Base-by-base conservation (phyloP, 768 basidiomycete species). In the Boletus barrowsii region DNA sequence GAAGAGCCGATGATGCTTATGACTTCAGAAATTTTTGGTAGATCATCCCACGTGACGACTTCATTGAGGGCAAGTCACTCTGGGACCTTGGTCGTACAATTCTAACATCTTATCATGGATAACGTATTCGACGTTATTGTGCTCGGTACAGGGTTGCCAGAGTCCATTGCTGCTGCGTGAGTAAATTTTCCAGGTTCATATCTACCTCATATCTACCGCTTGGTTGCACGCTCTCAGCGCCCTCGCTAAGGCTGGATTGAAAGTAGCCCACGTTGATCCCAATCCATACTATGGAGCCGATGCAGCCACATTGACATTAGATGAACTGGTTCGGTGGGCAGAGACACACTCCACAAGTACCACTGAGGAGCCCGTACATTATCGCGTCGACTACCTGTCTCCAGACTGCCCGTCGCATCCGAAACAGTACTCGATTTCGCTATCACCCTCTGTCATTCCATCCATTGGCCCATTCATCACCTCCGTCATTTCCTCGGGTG, bases 161-260 rank as follows among this genome's bases (percentile, higher is more conserved):
- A 95, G 65, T 93, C 93, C 11, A 91, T 98, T 35, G 71, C 81
- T 47, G 91, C 94, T 60, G 92, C 94, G 93, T 96, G 73, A 82
- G 91, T 73, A 3, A 10, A 10, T 29, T 14, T 20, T 32, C 13
- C 1, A 0, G 17, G 3, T 48, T 45, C 43, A 50, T 49, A 45
- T 47, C 20, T 29, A 26, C 48, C 51, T 49, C 44, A 47, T 47
- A 47, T 47, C n/a, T 26, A 36, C 50, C 51, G 35, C 48, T 50
- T 51, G 9, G 10, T 24, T 50, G 24, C 17, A 42, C 24, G 13
- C 55, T 29, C 45, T 22, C 71, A 98, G 95, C 40, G 87, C 95
- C 0, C 81, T 98, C 42, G 84, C 95, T 1, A 94, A 93, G 71
- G 83, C 90, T 46, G 93, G 93, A 42, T 85, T 88, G 71, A 88